These are phyloP conservation scores for Neoarthrinium moseri DNA, from an alignment of 2,329 filamentous ascomycete genomes.

Conservation along the genomic window DNA sequence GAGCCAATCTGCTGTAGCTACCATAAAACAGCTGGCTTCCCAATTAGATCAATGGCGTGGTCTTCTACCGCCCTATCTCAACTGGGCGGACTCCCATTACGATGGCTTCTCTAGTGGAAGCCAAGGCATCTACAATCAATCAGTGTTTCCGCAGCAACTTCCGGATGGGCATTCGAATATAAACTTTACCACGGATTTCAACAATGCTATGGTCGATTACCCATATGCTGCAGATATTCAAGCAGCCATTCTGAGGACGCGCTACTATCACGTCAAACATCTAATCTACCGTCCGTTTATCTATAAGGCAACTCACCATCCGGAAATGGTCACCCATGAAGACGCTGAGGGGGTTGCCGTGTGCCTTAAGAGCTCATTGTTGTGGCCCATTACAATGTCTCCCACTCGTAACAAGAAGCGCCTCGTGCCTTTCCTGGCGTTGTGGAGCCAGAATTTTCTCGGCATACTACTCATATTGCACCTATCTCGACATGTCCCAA, in stretches of 20 bases:
- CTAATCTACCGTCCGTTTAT: conserved; percentile 57
- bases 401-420: conserved; percentile 57
- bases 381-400: conserved; percentile 60
- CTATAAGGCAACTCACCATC: conserved; percentile 59
- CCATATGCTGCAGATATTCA: conserved; percentile 55
- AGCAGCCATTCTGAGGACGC: conserved; percentile 54
- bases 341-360: conserved; percentile 55
- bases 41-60: conserved; percentile 59
- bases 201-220: conserved; percentile 41
- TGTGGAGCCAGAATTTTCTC: conserved; percentile 62
- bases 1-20: conserved; percentile 24
- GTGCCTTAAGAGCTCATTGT: conserved; percentile 55
- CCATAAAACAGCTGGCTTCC: conserved; percentile 49
- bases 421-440: conserved; percentile 57
- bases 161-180: conserved; percentile 24
- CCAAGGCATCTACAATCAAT: conserved; percentile 7
- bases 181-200: conserved; percentile 47
- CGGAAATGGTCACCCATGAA: conserved; percentile 50
- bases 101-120: not conserved
- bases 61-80: conserved; percentile 51
- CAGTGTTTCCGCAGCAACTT: conserved; percentile 20
- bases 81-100: conserved; percentile 50
- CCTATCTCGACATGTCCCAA: conserved; percentile 49
- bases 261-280: conserved; percentile 59
- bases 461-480: conserved; percentile 57